phyloP scores from a whole-genome alignment of 768 basidiomycete species.

The Albatrellus ellisii region DNA sequence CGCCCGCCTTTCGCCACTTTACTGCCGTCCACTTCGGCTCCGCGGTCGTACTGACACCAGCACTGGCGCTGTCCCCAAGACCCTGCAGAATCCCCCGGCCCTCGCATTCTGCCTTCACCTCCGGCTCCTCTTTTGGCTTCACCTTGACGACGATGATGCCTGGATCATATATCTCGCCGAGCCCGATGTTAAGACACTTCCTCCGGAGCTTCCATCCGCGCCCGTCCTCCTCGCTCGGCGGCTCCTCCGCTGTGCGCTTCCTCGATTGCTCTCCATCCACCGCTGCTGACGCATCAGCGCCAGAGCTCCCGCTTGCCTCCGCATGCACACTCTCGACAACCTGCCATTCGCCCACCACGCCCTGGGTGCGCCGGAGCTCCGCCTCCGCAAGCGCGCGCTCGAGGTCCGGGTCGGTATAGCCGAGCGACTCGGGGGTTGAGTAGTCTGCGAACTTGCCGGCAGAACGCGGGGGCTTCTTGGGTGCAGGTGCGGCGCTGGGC shows the following conservation, averaged over 20 bases:
- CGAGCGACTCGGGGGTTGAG: constrained; percentile 75
- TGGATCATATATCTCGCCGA: constrained; percentile 78
- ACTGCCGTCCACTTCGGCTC: constrained; percentile 11
- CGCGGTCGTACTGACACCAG: not conserved
- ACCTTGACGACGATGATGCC: constrained; percentile 51
- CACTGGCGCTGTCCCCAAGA: not conserved
- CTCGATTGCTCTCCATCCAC: not conserved
- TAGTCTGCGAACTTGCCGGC: constrained; percentile 73
- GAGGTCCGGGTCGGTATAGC: constrained; percentile 65
- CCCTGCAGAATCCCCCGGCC: not conserved
- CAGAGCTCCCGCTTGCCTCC: constrained; percentile 15
- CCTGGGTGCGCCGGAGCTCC: constrained; percentile 47
- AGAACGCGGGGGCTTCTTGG: constrained; percentile 33
- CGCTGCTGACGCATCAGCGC: constrained; percentile 9
- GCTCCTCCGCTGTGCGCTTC: constrained; percentile 19
- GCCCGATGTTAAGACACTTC: constrained; percentile 42
- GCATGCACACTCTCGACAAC: constrained; percentile 29
- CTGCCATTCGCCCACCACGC: constrained; percentile 70
- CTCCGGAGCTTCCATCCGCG: constrained; percentile 57
- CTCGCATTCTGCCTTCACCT: constrained; percentile 11
- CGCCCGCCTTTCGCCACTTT: constrained; percentile 12
- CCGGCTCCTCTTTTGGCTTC: constrained; percentile 44
- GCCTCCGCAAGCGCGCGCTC: constrained; percentile 49
- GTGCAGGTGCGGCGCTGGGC: constrained; percentile 13
- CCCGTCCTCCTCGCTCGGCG: constrained; percentile 33